These are phyloP conservation scores for Sphaceloma murrayae DNA, from an alignment of 2,329 filamentous ascomycete species.

Conservation along the genomic window DNA sequence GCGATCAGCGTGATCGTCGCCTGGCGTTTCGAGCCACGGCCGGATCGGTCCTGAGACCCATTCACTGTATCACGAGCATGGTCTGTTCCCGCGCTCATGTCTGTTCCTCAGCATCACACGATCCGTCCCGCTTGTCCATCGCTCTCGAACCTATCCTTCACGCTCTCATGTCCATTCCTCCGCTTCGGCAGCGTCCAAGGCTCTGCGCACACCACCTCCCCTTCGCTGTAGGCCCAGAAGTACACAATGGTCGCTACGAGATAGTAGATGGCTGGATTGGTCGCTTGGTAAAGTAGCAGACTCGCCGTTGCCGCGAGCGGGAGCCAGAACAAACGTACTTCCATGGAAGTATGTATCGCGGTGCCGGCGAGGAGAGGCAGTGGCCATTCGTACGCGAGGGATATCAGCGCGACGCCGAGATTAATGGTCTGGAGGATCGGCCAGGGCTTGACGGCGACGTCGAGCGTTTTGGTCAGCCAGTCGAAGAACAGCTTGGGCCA, in stretches of 20 bases:
- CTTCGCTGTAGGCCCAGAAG: conserved; percentile 95
- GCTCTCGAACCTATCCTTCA: background rate
- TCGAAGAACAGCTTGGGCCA: conserved; percentile 99
- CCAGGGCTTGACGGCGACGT: conserved; percentile 75
- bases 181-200: conserved; percentile 43
- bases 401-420: conserved; percentile 65
- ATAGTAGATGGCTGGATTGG: conserved; percentile 88
- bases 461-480: conserved; percentile 82
- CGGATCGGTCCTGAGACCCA: background rate
- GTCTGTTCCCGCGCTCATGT: background rate
- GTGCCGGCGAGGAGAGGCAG: conserved; percentile 67
- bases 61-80: background rate
- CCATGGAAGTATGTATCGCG: conserved; percentile 74
- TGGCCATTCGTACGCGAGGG: conserved; percentile 87
- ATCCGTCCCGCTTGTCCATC: background rate
- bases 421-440: conserved; percentile 87
- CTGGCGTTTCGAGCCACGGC: conserved; percentile 3
- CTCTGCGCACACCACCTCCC: conserved; percentile 62
- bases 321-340: conserved; percentile 71
- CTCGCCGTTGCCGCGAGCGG: conserved; percentile 68
- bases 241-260: conserved; percentile 76
- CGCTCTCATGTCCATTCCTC: conserved; percentile 8
- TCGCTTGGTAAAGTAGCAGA: conserved; percentile 79
- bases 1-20: conserved; percentile 1
- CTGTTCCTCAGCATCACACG: too few relatives aligned